Conservation (phyloP, 371 early-diverging fungal genomes). For the Funneliformis caledonium region DNA sequence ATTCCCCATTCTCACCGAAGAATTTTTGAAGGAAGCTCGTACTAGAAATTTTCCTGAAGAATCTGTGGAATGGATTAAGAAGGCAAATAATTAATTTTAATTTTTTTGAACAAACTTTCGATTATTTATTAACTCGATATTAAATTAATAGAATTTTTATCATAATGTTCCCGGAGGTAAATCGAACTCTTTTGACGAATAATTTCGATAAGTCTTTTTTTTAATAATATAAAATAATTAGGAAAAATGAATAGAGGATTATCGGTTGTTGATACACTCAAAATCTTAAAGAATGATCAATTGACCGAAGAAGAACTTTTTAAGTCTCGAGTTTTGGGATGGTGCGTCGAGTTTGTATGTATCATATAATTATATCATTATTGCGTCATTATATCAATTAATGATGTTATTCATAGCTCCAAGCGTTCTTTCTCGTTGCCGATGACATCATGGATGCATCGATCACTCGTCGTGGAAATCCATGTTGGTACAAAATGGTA, state of each 20-base stretch:
- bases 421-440: slow-evolving; percentile 96
- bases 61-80: slow-evolving; percentile 73
- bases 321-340: slow-evolving; percentile 90
- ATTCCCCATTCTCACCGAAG: slow-evolving; percentile 49
- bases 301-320: slow-evolving; percentile 82
- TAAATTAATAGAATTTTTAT: slow-evolving; percentile 60
- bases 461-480: slow-evolving; percentile 92
- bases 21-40: slow-evolving; percentile 44
- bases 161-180: slow-evolving; percentile 85
- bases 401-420: slow-evolving; percentile 65
- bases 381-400: not conserved
- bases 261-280: slow-evolving; percentile 88
- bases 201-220: not conserved
- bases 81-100: slow-evolving; percentile 43
- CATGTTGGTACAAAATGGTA: slow-evolving; percentile 91
- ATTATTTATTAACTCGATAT: not conserved
- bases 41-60: slow-evolving; percentile 75
- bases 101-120: slow-evolving; percentile 42
- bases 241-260: slow-evolving; percentile 98
- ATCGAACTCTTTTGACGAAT: slow-evolving; percentile 11
- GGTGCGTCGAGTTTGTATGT: slow-evolving; percentile 92
- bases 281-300: slow-evolving; percentile 72
- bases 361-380: not conserved
- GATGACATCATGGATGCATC: slow-evolving; percentile 99
- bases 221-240: slow-evolving; percentile 36